Conservation (phyloP, 139 green algal species). For the Asterochloris erici region DNA sequence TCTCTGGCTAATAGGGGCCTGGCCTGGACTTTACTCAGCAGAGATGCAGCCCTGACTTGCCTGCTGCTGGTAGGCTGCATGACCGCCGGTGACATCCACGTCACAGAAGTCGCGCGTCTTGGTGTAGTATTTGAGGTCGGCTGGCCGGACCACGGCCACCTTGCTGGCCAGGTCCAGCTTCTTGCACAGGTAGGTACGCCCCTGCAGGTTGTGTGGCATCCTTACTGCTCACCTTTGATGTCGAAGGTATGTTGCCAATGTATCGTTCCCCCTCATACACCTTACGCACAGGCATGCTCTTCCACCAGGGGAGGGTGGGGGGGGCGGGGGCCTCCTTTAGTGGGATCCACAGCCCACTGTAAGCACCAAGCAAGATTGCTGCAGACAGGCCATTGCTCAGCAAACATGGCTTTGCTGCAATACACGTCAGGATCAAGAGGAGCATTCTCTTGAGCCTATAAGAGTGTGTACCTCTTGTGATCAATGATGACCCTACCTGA, state of each 20-base stretch:
- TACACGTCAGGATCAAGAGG: too few species aligned
- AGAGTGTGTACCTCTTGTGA: too few species aligned
- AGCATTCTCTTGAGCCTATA: too few species aligned
- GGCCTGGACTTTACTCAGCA: not conserved
- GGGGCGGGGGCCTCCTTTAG: too few species aligned
- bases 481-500: slow-evolving; percentile 30
- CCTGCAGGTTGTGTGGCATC: slow-evolving; percentile 42
- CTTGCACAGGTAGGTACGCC: slow-evolving; percentile 83
- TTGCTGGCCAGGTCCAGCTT: slow-evolving; percentile 67
- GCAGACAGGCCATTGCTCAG: too few species aligned
- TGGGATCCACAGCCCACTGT: too few species aligned
- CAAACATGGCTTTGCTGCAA: too few species aligned
- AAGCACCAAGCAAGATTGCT: too few species aligned
- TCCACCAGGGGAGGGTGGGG: not conserved
- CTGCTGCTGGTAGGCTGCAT: slow-evolving; percentile 36
- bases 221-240: too few species aligned
- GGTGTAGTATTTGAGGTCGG: slow-evolving; percentile 92
- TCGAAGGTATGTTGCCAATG: too few species aligned
- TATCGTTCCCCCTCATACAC: not conserved
- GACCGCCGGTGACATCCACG: slow-evolving; percentile 66
- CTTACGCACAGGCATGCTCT: not conserved
- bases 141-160: slow-evolving; percentile 68
- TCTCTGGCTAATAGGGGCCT: too few species aligned
- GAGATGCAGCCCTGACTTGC: not conserved
- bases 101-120: slow-evolving; percentile 39